Conservation (phyloP, 2,329 filamentous ascomycete species). For the Fusarium sp. region DNA sequence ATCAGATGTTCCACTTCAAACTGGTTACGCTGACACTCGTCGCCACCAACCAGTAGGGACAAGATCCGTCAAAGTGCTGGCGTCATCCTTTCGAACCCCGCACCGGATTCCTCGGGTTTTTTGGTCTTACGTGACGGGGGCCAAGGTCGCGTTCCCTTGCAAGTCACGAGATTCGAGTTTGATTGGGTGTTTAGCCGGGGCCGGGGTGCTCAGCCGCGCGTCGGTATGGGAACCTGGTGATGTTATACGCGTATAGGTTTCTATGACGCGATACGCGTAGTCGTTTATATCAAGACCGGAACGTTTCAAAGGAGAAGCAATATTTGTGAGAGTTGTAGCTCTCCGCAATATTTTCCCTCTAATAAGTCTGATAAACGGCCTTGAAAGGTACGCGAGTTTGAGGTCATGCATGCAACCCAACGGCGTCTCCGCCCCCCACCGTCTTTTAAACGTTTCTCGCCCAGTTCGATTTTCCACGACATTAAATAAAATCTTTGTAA, state of each 20-base stretch:
- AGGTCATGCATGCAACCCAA: too few relatives aligned
- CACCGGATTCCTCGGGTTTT: conserved; percentile 22
- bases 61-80: conserved; percentile 24
- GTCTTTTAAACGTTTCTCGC: too few relatives aligned
- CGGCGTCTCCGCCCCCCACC: too few relatives aligned
- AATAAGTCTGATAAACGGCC: too few relatives aligned
- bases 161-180: neutral
- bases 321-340: too few relatives aligned
- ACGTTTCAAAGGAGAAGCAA: neutral
- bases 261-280: neutral
- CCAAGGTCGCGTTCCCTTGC: neutral
- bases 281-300: too few relatives aligned
- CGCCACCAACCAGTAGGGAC: neutral
- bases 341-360: too few relatives aligned
- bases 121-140: conserved; percentile 25
- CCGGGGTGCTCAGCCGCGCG: conserved; percentile 12
- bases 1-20: neutral
- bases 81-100: conserved; percentile 35
- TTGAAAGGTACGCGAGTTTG: too few relatives aligned
- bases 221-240: neutral
- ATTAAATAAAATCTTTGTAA: too few relatives aligned
- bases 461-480: too few relatives aligned
- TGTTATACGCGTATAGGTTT: conserved; percentile 25
- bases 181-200: neutral
- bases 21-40: conserved; percentile 14